These are phyloP conservation scores for Cryptosporidium sp. DNA, from an alignment of 169 alveolate genomes.

Conservation along the genomic window DNA sequence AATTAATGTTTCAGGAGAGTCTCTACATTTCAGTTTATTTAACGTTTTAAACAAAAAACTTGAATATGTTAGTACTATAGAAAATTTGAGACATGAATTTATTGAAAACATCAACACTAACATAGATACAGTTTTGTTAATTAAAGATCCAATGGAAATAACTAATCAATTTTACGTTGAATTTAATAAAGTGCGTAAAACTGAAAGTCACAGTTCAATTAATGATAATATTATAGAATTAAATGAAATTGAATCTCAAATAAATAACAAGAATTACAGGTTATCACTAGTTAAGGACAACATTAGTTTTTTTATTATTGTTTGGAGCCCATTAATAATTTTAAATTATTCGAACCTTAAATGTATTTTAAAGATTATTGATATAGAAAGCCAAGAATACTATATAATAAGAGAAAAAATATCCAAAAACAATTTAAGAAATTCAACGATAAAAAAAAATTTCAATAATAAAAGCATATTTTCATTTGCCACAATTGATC, in stretches of 20 bases:
- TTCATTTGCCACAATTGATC: background rate
- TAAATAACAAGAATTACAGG: background rate
- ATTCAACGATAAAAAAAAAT: background rate
- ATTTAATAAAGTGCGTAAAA: background rate
- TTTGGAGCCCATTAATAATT: background rate
- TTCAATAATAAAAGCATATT: background rate
- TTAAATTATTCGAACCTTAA: background rate
- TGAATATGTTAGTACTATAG: background rate
- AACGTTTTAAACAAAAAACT: background rate
- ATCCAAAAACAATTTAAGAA: background rate
- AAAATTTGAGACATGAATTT: background rate
- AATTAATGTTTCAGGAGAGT: constrained; percentile 25
- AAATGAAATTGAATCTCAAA: background rate
- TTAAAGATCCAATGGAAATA: background rate
- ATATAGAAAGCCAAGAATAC: background rate
- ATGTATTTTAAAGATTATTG: background rate
- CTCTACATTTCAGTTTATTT: background rate
- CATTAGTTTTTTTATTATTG: background rate
- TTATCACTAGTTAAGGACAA: background rate
- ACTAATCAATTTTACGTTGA: background rate
- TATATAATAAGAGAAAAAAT: background rate
- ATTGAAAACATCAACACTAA: background rate
- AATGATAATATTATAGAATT: background rate
- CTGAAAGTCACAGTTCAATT: background rate
- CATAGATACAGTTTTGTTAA: background rate